phyloP scores from a whole-genome alignment of 2,329 filamentous ascomycete species.

The Arthrinium phaeospermum region DNA sequence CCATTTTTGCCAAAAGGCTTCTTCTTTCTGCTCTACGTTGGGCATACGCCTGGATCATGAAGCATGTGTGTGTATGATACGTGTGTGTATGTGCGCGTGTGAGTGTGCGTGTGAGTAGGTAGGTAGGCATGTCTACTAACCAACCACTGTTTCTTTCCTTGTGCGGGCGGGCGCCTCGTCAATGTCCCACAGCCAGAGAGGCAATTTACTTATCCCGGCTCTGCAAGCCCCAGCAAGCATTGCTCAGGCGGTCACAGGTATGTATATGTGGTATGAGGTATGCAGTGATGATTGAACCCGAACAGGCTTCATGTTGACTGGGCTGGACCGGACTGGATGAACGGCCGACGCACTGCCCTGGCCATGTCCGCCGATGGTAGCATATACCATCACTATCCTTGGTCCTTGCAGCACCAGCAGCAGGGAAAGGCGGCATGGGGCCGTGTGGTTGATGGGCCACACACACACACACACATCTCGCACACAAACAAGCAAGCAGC shows the following conservation, averaged over 20 bases:
- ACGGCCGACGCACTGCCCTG: constrained; percentile 12
- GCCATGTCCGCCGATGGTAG: constrained; percentile 12
- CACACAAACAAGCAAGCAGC: neutral
- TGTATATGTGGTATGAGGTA: constrained; percentile 10
- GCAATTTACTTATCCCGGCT: constrained; percentile 13
- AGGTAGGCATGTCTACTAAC: neutral
- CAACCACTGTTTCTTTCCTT: neutral
- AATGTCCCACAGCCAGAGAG: constrained; percentile 10
- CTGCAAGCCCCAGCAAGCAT: constrained; percentile 8
- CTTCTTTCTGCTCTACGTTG: neutral
- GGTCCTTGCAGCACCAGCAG: neutral
- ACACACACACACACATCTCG: neutral
- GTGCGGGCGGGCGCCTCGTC: constrained; percentile 12
- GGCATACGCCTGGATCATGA: constrained; percentile 1
- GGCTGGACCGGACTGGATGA: neutral
- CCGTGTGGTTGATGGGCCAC: neutral
- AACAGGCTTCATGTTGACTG: neutral
- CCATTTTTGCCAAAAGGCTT: neutral
- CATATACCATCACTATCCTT: constrained; percentile 13
- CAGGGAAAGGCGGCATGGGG: constrained; percentile 13
- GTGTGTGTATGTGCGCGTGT: neutral
- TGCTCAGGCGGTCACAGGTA: constrained; percentile 10
- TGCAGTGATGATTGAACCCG: constrained; percentile 2
- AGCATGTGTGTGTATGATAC: neutral
- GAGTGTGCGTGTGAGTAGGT: neutral